Evolutionary conservation across 2,329 filamentous ascomycete genomes (phyloP).

Genomic region (Chalaropsis thielavioides): DNA sequence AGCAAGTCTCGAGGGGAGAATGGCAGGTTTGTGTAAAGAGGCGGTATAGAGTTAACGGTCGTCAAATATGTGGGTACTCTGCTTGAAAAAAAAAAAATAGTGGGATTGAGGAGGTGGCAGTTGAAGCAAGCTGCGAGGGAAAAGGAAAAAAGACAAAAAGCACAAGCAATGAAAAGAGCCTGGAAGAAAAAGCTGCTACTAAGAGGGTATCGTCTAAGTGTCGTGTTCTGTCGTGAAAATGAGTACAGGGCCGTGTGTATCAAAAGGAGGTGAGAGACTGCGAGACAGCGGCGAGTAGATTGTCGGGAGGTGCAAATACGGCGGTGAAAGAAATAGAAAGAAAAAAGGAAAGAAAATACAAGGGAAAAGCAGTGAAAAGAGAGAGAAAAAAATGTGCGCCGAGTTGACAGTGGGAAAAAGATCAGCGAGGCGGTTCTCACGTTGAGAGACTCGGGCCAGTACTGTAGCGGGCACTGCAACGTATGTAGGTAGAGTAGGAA

Average conservation of each 20-base stretch:
- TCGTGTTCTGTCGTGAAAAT: background rate
- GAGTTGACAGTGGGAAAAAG: background rate
- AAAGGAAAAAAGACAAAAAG: background rate
- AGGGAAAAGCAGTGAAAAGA: background rate
- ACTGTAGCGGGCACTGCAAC: background rate
- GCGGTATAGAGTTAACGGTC: conserved; percentile 8
- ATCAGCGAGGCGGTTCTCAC: background rate
- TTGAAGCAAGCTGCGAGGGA: background rate
- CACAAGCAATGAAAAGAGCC: background rate
- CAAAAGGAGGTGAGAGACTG: background rate
- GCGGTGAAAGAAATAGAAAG: too few species aligned
- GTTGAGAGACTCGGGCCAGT: background rate
- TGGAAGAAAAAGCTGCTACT: background rate
- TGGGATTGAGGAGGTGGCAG: background rate
- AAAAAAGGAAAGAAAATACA: background rate
- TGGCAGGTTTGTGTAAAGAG: background rate
- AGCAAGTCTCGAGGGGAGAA: background rate
- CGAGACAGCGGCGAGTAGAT: background rate
- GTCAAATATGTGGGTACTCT: conserved; percentile 9
- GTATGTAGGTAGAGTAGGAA: background rate
- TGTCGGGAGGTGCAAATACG: background rate
- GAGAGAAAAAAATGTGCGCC: background rate
- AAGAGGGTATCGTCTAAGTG: conserved; percentile 2
- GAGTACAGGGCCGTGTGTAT: background rate
- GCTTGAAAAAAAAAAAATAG: background rate